Base-by-base conservation (phyloP, 306 rosid genomes). In the Vigna nakashimae region DNA sequence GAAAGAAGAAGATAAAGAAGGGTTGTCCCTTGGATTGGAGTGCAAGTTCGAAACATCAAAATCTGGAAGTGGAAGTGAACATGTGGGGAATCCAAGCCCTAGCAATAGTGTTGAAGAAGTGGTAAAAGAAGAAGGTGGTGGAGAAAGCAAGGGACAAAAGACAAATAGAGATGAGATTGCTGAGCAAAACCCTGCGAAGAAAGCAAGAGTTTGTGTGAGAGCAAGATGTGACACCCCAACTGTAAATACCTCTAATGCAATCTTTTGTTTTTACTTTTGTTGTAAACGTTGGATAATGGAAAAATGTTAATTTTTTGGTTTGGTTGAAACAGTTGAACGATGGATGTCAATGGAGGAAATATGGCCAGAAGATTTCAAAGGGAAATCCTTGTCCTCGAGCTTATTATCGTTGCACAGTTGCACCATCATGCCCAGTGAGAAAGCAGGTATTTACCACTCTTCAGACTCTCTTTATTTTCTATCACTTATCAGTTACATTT, bases 311-410 rank as follows among this genome's bases (percentile, higher is more conserved):
- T 40, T 6, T 12, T 26, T 26, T 26, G 28, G 28, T 9, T 16
- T 55, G 22, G 5, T 7, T 43, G 1, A 40, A 53, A 28, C 86
- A 93, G 98, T 62, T 93, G 93, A 87, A 87, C 49, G 98, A 93
- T 82, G 98, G 98, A 57, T 91, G 98, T 20, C 98, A 93, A 56
- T 93, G 98, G 98, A 89, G 98, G 52, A 93, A 93, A 80, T 93
- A 93, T 64, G 98, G 98, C 7, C 98, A 93, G 12, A 93, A 93
- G 74, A 91, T 89, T 60, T 89, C 98, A 2, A 93, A 91, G 75
- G 98, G 95, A 78, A 93, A 93, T 43, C 98, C 98, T 45, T 93
- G 98, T 71, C 98, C 98, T 66, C 68, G 97, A 64, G 98, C 98
- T 60, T 93, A 93, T 53, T 93, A 93, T 77, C 98, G 98, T 49